A percentile compares a stretch with the other conserved stretches of the same genome.
phyloP scores from a whole-genome alignment of 139 green algal genomes.

The Chlamydomonas schloesseri region DNA sequence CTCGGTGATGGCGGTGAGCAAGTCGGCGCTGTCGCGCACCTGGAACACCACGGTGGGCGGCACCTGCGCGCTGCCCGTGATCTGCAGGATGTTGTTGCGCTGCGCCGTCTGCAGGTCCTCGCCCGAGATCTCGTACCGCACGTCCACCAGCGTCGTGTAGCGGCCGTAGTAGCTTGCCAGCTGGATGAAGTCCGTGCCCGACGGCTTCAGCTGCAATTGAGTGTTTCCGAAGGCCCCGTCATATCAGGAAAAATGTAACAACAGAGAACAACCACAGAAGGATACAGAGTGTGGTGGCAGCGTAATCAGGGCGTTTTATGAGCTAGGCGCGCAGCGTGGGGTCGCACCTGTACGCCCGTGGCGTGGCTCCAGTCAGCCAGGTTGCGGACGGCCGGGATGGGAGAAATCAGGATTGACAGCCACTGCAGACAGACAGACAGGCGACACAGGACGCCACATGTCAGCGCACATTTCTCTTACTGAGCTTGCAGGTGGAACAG shows the following conservation, averaged over 20 bases:
- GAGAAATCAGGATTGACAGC: slow-evolving; percentile 32
- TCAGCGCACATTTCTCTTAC: no score
- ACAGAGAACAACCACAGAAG: no score
- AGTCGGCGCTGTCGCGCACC: slow-evolving; percentile 9
- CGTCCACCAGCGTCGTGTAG: slow-evolving; percentile 23
- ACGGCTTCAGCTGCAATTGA: slow-evolving; percentile 15
- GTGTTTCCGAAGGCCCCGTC: background rate
- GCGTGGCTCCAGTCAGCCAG: slow-evolving; percentile 26
- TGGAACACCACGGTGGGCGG: slow-evolving; percentile 33
- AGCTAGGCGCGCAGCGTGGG: no score
- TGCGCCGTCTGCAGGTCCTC: background rate
- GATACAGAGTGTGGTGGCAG: no score
- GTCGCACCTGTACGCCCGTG: background rate
- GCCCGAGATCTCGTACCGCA: slow-evolving; percentile 15
- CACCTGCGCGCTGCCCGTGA: slow-evolving; percentile 11
- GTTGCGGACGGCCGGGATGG: background rate
- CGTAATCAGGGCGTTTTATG: no score
- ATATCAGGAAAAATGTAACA: no score
- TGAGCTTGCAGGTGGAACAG: no score
- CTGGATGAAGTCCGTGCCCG: slow-evolving; percentile 24
- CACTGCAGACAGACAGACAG: slow-evolving; percentile 19
- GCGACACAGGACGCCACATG: no score
- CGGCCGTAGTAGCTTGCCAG: slow-evolving; percentile 7
- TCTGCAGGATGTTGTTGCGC: slow-evolving; percentile 46
- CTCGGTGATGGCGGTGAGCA: background rate